Conservation (phyloP, 1,139 yeast genomes). For the Diutina rugosa region DNA sequence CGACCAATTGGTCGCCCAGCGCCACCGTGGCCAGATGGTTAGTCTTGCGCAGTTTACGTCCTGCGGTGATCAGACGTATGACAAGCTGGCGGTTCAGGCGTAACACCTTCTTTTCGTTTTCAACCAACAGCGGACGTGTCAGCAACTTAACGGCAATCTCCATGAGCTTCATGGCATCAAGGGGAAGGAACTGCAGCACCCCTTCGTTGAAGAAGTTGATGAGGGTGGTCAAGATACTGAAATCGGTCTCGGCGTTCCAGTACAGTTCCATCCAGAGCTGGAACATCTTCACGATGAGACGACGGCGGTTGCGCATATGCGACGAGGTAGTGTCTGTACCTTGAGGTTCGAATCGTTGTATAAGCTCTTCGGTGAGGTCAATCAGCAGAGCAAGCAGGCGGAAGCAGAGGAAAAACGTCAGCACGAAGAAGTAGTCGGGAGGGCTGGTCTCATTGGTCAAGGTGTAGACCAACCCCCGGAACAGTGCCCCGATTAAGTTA, state of each 20-base stretch:
- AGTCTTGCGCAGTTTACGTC: not conserved
- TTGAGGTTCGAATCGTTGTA: constrained; percentile 48
- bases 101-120: not conserved
- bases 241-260: constrained; percentile 62
- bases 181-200: constrained; percentile 39
- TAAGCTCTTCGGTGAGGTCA: constrained; percentile 59
- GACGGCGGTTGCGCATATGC: constrained; percentile 45
- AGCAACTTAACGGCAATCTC: constrained; percentile 46
- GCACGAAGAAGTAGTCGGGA: constrained; percentile 54
- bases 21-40: not conserved
- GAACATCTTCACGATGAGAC: constrained; percentile 53
- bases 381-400: constrained; percentile 60
- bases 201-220: constrained; percentile 72
- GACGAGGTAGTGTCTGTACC: constrained; percentile 16
- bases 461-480: constrained; percentile 58
- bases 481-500: constrained; percentile 62
- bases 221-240: constrained; percentile 48
- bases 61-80: not conserved
- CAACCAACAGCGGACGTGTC: not conserved
- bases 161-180: constrained; percentile 48
- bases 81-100: not conserved
- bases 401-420: constrained; percentile 74
- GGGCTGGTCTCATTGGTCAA: constrained; percentile 64
- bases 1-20: not conserved
- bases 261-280: constrained; percentile 81